Base-by-base conservation (phyloP, 345 rosid species). In the Bretschneidera sinensis region DNA sequence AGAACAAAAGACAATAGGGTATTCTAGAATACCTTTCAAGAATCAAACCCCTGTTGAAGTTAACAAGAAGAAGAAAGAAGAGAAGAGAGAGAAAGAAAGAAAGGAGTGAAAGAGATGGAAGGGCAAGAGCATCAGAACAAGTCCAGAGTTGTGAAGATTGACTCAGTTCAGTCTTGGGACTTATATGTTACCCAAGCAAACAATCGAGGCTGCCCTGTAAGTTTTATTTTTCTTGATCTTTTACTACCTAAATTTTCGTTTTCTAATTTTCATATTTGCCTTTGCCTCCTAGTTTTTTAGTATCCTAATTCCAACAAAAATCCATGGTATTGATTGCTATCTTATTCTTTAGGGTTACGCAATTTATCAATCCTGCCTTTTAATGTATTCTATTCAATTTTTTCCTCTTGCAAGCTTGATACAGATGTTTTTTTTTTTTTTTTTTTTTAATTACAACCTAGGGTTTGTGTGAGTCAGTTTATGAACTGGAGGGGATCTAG, bases 121-220 rank as follows among this genome's bases (percentile, higher is more conserved):
- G 70, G 50, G 15, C 83, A 70, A 59, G 85, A 79, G 45, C 76
- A 59, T 51, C 92, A 74, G 49, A 75, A 31, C 59, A 78, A 72
- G 60, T 71, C 84, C 19, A 78, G 91, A 67, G 87, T 78, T 55
- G 69, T 81, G 43, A 81, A 80, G 66, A 71, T 92, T 10, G 87
- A 80, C 20, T 84, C 96, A 8, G 61, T 61, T 50, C 80, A 84
- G 65, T 74, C 92, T 52, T 90, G 99, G 96, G 85, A 83, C 17
- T 71, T 68, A 52, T 83, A 67, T 75, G 62, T 84, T 23, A 66
- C 71, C 62, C 92, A 77, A 74, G 89, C 92, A 59, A 82, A 71
- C 68, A 74, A 45, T 63, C 92, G 82, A 48, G 77, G 62, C 62
- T 78, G 80, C 73, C 87, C 96, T 54, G 97, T 90, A 77, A 68